A percentile compares a stretch with the other conserved stretches of the same genome.
phyloP scores from a whole-genome alignment of 1,284 basidiomycete genomes.

The Sanghuangporus baumii region DNA sequence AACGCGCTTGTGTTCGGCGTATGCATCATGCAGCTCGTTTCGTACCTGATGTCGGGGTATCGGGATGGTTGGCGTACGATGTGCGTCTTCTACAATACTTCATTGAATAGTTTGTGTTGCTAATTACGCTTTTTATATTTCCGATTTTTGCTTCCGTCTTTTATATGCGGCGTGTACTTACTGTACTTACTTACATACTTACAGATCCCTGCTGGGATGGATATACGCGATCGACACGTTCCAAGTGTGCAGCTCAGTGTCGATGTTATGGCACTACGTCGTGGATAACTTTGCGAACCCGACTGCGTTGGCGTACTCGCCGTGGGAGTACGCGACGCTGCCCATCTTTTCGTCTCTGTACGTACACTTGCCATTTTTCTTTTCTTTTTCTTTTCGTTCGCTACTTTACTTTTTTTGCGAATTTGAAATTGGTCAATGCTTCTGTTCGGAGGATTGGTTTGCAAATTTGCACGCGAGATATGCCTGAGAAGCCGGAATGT shows the following conservation, averaged over 20 bases:
- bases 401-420: background rate
- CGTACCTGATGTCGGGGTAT: background rate
- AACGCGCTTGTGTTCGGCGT: constrained; percentile 7
- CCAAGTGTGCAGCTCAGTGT: constrained; percentile 2
- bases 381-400: background rate
- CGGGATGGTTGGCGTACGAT: background rate
- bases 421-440: background rate
- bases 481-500: no score
- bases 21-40: constrained; percentile 8
- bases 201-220: background rate
- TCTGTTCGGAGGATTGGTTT: background rate
- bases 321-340: constrained; percentile 8
- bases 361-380: background rate
- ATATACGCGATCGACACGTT: constrained; percentile 5
- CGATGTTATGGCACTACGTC: constrained; percentile 14
- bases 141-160: background rate
- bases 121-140: background rate
- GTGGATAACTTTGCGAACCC: constrained; percentile 11
- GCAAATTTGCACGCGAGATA: no score
- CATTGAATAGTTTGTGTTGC: background rate
- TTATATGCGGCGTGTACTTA: background rate
- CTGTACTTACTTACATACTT: background rate
- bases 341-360: constrained; percentile 7
- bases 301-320: background rate
- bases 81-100: background rate